Evolutionary conservation across 1,284 basidiomycete species (phyloP), one percentile per base, ranked within the genome.

Genomic region (Pyrrhoderma noxium): DNA sequence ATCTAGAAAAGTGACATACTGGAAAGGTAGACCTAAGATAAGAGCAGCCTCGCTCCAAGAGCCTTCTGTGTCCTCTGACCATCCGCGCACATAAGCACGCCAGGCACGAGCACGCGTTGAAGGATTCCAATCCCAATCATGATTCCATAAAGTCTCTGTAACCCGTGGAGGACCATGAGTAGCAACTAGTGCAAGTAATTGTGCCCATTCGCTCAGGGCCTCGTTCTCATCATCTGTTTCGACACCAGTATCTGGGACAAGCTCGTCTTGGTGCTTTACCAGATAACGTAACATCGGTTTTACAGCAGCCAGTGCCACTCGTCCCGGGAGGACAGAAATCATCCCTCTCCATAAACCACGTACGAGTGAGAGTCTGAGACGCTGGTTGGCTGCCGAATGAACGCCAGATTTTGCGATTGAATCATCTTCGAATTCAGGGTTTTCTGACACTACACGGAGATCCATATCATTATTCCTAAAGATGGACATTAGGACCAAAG

Each of bases 21-120:
- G 65, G 60, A 87, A 87, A 3, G 85, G 85, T 46, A 78, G 68
- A 25, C 70, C 70, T 42, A 88, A 72, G 9, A 86, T 66, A 16
- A 74, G 60, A n/a, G 75, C 64, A 9, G 73, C 73, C 13, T 72
- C 71, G 54, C 81, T 78, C 78, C 77, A 85, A 14, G 63, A 65
- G 1, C 60, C 60, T 25, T 60, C 56, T 5, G 59, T 59, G 49
- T 73, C 67, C 3, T 64, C 65, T 45, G 61, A 65, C 82, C 83
- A 86, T 16, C 51, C 76, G 67, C 19, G 73, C 65, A 59, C 80
- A 79, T 34, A 65, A 65, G 21, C 68, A 64, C 84, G 82, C 72
- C 1, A 68, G 52, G 25, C 68, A n/a, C 71, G 71, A 23, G 67
- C 63, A n/a, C 60, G 61, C 14, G 47, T 41, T 9, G 60, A 61